Evolutionary conservation across 176 grass and related monocot genomes (phyloP).

Genomic region (Bothriochloa decipiens): DNA sequence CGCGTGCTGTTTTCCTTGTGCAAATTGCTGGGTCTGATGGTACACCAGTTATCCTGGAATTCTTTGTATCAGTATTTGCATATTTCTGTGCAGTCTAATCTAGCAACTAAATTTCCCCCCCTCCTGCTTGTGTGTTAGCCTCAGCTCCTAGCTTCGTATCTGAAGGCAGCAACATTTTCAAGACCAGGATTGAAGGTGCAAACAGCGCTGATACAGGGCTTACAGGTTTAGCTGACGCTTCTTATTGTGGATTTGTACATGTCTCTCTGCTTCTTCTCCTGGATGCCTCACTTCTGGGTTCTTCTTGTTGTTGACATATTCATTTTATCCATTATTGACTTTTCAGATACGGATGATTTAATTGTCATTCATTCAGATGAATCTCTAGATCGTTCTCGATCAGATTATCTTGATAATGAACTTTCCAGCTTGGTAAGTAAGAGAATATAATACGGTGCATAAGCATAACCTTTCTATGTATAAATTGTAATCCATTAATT

Average conservation of each 20-base stretch:
- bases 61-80: not conserved
- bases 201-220: slow-evolving; percentile 49
- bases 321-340: slow-evolving; percentile 39
- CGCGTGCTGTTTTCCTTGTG: slow-evolving; percentile 75
- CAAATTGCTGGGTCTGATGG: slow-evolving; percentile 72
- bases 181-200: slow-evolving; percentile 63
- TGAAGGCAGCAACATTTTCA: slow-evolving; percentile 52
- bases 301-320: slow-evolving; percentile 13
- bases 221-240: slow-evolving; percentile 64
- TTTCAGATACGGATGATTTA: slow-evolving; percentile 79
- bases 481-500: not conserved
- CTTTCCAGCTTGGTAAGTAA: slow-evolving; percentile 67
- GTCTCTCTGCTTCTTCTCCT: slow-evolving; percentile 12
- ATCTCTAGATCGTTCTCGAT: slow-evolving; percentile 59
- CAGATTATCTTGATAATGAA: slow-evolving; percentile 71
- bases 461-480: slow-evolving; percentile 6
- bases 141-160: slow-evolving; percentile 51
- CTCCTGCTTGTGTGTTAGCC: slow-evolving; percentile 36
- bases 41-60: slow-evolving; percentile 30
- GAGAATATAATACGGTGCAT: not conserved
- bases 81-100: slow-evolving; percentile 19
- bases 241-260: slow-evolving; percentile 27
- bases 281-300: slow-evolving; percentile 20
- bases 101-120: slow-evolving; percentile 25
- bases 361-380: slow-evolving; percentile 70